A percentile compares a stretch with the other conserved stretches of the same genome.
Conservation (phyloP, 2,329 filamentous ascomycete species). For the Ophiognomonia clavigignenti-juglandacearum region DNA sequence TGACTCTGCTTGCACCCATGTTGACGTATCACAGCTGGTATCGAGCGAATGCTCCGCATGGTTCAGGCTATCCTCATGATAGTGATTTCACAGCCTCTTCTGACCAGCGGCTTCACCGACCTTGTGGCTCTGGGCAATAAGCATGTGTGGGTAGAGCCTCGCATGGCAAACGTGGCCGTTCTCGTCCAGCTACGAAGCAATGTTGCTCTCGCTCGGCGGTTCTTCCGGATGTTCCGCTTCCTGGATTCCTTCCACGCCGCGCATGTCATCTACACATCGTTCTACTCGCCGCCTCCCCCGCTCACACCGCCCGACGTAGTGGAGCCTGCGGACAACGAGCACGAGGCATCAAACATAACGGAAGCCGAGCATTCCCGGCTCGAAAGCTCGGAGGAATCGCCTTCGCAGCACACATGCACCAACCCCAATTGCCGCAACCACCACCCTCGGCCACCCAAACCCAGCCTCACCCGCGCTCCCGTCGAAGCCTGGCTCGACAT, state of each 20-base stretch:
- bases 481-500: constrained; percentile 47
- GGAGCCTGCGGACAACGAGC: background rate
- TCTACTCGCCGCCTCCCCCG: constrained; percentile 15
- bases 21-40: constrained; percentile 4
- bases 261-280: constrained; percentile 33
- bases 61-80: constrained; percentile 13
- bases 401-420: constrained; percentile 1
- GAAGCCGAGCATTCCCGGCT: background rate
- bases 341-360: background rate
- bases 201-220: constrained; percentile 42
- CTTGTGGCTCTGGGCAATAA: constrained; percentile 9
- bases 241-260: constrained; percentile 53
- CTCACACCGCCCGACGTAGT: background rate
- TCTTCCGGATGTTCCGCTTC: constrained; percentile 66
- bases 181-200: constrained; percentile 8
- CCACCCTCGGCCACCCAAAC: constrained; percentile 12
- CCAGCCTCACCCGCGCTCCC: constrained; percentile 7
- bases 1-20: background rate
- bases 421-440: constrained; percentile 11
- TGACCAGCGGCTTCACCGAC: constrained; percentile 1
- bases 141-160: constrained; percentile 6
- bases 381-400: background rate
- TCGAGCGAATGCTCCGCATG: constrained; percentile 14
- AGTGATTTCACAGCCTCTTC: constrained; percentile 5
- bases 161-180: background rate